Base-by-base conservation (phyloP, 164 flowering plant genomes). In the Dillenia turbinata region DNA sequence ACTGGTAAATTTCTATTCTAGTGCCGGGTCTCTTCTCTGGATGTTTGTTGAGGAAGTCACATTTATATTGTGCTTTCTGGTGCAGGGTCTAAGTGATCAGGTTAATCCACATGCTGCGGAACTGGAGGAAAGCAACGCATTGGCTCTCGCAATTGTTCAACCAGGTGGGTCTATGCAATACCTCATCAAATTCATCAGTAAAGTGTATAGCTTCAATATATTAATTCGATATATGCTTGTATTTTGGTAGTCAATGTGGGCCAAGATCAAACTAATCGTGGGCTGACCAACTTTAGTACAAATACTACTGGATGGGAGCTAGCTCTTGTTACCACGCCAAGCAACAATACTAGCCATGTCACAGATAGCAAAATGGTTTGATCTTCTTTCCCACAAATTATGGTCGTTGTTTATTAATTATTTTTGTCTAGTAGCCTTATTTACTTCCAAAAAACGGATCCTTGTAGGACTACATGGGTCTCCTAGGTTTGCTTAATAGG, bases 101-200 rank as follows among this genome's bases (percentile, higher is more conserved):
- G 49, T 85, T 62, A 79, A 90, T 70, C 95, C 95, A 47, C 54
- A 68, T 65, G 97, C 89, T 44, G 68, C 74, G 57, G 81, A 85
- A 54, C 57, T 95, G 51, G 97, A 90, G 69, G 91, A 95, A 69
- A 82, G 76, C 75, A 95, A 95, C 77, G 98, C 98, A 60, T 43
- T 88, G 64, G 98, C 99, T 73, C 95, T 95, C 54, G 94, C 97
- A 49, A 95, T 95, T 19, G 58, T 88, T 75, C 89, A 79, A 73
- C 78, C 83, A 8, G 97, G 97, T 88, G 57, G 16, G 76, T 59
- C 40, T 33, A 33, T 6, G 40, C 7, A 33, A 33, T 33, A 7
- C 40, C 40, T 33, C 40, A 33, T 33, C 17, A 13, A 51, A 47
- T 16, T 49, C 60, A 19, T 59, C 40, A 11, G 13, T 52, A 11